Percentiles rank a stretch among this genome's conserved stretches.
These are phyloP conservation scores for Panicum hallii DNA, from an alignment of 202 grass and related monocot species.

Conservation along the genomic window DNA sequence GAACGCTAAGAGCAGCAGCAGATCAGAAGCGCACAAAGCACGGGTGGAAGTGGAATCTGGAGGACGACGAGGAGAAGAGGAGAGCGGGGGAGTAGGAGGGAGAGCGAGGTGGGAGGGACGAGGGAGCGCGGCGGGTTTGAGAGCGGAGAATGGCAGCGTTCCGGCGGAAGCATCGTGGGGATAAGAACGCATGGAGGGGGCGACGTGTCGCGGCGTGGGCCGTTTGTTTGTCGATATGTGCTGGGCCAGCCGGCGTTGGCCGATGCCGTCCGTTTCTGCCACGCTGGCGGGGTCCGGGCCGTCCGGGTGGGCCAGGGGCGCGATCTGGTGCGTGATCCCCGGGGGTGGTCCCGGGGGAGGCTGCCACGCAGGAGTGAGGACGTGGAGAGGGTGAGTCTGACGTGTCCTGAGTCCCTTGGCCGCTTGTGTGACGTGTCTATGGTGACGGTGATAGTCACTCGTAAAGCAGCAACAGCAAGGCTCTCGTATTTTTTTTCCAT, in stretches of 20 bases:
- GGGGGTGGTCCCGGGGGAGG: not conserved
- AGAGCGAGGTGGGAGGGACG: conserved; percentile 23
- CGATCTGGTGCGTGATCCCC: conserved; percentile 32
- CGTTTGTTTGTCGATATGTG: conserved; percentile 70
- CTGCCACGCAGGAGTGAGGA: conserved; percentile 36
- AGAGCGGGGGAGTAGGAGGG: not conserved
- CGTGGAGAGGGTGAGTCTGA: conserved; percentile 35
- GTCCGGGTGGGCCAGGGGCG: conserved; percentile 11
- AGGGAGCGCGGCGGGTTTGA: not conserved
- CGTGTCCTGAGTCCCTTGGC: conserved; percentile 19
- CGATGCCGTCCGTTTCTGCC: conserved; percentile 43
- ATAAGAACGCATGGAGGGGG: conserved; percentile 60
- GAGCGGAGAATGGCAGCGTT: conserved; percentile 19
- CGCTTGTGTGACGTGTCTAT: conserved; percentile 3
- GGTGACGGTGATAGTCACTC: not conserved
- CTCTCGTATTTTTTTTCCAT: not conserved
- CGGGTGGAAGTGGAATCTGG: not conserved
- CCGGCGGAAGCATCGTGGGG: conserved; percentile 61
- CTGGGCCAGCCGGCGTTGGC: conserved; percentile 10
- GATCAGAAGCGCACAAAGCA: not conserved
- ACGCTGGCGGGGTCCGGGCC: conserved; percentile 34
- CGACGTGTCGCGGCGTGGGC: conserved; percentile 54
- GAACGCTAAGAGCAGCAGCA: not conserved
- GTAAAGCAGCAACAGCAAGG: not conserved
- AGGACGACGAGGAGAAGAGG: not conserved